Conservation (phyloP, 2,329 filamentous ascomycete species). For the Sporothrix curviconia region DNA sequence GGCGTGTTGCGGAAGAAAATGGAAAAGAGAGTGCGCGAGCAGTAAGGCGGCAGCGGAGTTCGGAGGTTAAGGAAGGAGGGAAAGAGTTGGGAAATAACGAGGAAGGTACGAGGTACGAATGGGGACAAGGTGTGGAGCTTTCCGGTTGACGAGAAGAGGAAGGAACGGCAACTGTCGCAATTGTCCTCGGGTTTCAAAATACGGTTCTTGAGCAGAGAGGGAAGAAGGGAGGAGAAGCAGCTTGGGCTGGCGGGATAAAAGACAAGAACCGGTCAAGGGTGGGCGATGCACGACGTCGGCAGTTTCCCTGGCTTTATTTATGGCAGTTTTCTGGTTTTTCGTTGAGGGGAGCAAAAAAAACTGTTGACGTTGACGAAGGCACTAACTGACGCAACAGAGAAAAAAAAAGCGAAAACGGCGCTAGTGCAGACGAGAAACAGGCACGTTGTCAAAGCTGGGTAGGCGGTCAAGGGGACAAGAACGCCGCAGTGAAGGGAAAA, state of each 20-base stretch:
- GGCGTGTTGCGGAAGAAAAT: no score
- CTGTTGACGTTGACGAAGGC: slow-evolving; percentile 10
- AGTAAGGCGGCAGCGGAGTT: no score
- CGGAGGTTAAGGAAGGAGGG: background rate
- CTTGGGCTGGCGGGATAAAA: background rate
- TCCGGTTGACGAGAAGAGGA: background rate
- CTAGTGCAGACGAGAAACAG: background rate
- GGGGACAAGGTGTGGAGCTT: background rate
- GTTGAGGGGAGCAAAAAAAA: background rate
- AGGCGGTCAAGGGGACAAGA: background rate
- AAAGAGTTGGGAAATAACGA: background rate
- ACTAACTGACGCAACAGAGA: background rate
- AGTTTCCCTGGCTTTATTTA: no score
- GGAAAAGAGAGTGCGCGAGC: no score
- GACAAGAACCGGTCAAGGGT: background rate
- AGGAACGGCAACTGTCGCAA: background rate
- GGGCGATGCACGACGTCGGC: no score
- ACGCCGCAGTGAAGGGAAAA: background rate
- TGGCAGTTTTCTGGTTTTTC: background rate
- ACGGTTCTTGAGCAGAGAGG: no score
- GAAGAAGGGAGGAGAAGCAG: background rate
- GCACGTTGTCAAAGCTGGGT: background rate
- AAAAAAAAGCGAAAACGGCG: background rate
- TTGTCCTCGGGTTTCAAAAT: no score
- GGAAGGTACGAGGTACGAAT: background rate